Evolutionary conservation across 257 asterid species (phyloP), one percentile per base, ranked within the genome.

Genomic region (Lithospermum erythrorhizon): DNA sequence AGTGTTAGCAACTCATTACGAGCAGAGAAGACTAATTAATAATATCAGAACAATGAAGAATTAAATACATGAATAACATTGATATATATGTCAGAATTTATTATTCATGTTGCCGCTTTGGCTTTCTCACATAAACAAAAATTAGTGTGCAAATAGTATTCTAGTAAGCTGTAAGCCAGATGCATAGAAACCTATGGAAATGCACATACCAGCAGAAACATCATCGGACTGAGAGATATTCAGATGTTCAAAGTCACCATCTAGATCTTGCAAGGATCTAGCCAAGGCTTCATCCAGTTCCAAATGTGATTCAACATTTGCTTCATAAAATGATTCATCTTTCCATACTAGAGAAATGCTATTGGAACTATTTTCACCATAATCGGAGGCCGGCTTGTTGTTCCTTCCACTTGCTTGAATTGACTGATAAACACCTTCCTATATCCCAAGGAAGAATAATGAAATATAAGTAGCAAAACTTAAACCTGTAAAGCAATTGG

Each of bases 211-310:
- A 75, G 70, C 61, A 37, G 47, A 53, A 25, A 65, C 61, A 53
- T 56, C 76, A 68, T 64, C 78, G 13, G 64, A 76, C 65, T 79
- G 85, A 27, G 81, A 71, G 70, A 80, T 37, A 25, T 69, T 53
- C 51, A 81, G 66, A 69, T 69, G 71, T 62, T 84, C 79, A 72
- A 81, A 84, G 68, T 84, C 86, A 29, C 84, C 93, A 58, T 82
- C 96, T 58, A 91, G 45, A n/a, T 69, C 78, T 71, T 83, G 88
- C 76, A 88, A 76, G 63, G 95, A 82, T 76, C 89, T 76, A 66
- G 98, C 98, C 57, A 86, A 62, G 74, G 82, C 95, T 73, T 91
- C 98, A 75, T 91, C 96, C 8, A 82, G 73, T 67, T 87, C 90
- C 79, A 84, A 57, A 66, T 88, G 98, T 54, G 77, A 73, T 63